Evolutionary conservation across 2,329 filamentous ascomycete species (phyloP).

Genomic region (Fusarium devonianum): DNA sequence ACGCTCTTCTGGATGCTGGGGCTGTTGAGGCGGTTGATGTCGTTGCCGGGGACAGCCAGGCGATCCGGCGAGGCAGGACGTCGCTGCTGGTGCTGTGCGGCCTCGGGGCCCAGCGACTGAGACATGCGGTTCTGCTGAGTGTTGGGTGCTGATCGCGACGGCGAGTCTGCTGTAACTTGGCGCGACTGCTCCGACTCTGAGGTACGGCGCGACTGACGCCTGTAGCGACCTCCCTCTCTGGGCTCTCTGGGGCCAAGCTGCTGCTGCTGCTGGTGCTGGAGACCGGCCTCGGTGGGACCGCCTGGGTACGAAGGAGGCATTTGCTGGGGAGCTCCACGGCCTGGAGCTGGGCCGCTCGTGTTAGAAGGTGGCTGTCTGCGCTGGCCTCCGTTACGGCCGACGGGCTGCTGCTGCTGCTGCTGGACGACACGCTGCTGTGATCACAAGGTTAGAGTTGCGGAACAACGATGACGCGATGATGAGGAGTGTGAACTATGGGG

Average conservation of each 20-base stretch:
- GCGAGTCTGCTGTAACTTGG: slow-evolving; percentile 19
- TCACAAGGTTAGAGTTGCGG: slow-evolving; percentile 17
- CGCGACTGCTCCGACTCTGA: slow-evolving; percentile 30
- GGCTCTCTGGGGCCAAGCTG: slow-evolving; percentile 9
- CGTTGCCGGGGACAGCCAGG: slow-evolving; percentile 25
- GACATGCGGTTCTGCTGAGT: slow-evolving; percentile 29
- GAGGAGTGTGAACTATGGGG: too few relatives aligned
- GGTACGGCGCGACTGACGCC: slow-evolving; percentile 36
- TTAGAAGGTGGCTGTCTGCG: slow-evolving; percentile 31
- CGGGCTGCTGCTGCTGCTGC: slow-evolving; percentile 21
- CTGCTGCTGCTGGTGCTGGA: slow-evolving; percentile 25
- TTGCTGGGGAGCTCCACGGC: slow-evolving; percentile 21
- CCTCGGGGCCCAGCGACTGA: slow-evolving; percentile 23
- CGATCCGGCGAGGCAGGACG: slow-evolving; percentile 27
- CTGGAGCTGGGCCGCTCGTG: slow-evolving; percentile 15
- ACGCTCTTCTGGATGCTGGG: slow-evolving; percentile 54
- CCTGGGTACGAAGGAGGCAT: slow-evolving; percentile 35
- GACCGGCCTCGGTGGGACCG: slow-evolving; percentile 29
- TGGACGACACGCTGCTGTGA: slow-evolving; percentile 40
- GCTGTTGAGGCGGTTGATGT: slow-evolving; percentile 54
- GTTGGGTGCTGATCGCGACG: slow-evolving; percentile 21
- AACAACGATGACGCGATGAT: slow-evolving; percentile 20
- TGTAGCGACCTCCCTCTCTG: slow-evolving; percentile 32
- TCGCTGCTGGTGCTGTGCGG: slow-evolving; percentile 26
- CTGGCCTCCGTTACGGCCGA: slow-evolving; percentile 29